These are phyloP conservation scores for Diutina rugosa DNA, from an alignment of 1,139 yeast species.

Conservation along the genomic window DNA sequence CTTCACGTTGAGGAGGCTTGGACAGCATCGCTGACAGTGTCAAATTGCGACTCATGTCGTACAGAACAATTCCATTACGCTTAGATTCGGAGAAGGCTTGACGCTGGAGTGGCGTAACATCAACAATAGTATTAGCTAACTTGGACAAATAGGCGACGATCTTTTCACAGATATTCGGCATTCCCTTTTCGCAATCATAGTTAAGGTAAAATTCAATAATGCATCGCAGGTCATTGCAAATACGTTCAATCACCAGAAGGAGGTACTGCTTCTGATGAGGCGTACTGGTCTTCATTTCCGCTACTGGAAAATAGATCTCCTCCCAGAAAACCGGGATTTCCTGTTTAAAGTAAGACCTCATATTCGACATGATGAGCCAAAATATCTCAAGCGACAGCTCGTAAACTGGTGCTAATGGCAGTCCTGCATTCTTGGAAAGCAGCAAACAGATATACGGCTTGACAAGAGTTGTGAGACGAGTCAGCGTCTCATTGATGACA, in stretches of 20 bases:
- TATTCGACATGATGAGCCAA: slow-evolving; percentile 74
- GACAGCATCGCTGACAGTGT: slow-evolving; percentile 56
- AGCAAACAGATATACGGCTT: slow-evolving; percentile 77
- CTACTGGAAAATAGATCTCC: slow-evolving; percentile 88
- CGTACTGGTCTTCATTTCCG: slow-evolving; percentile 85
- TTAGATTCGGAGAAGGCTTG: slow-evolving; percentile 51
- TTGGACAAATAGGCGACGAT: slow-evolving; percentile 68
- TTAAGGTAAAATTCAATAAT: slow-evolving; percentile 86
- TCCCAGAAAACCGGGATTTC: slow-evolving; percentile 91
- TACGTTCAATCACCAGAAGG: slow-evolving; percentile 60
- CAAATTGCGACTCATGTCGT: slow-evolving; percentile 56
- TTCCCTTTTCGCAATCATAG: slow-evolving; percentile 81
- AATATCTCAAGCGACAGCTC: slow-evolving; percentile 87
- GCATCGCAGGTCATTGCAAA: slow-evolving; percentile 83
- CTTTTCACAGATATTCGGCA: slow-evolving; percentile 79
- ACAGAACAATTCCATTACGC: slow-evolving; percentile 54
- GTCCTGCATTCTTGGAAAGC: slow-evolving; percentile 85
- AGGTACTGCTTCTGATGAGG: slow-evolving; percentile 86
- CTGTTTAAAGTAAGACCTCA: slow-evolving; percentile 77
- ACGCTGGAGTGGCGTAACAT: slow-evolving; percentile 58
- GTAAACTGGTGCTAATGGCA: slow-evolving; percentile 82
- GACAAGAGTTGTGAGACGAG: slow-evolving; percentile 64
- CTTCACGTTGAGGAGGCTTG: slow-evolving; percentile 51
- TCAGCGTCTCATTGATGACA: slow-evolving; percentile 45
- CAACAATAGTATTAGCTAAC: slow-evolving; percentile 59